These are phyloP conservation scores for Senna tora DNA, from an alignment of 306 rosid species.

Conservation along the genomic window DNA sequence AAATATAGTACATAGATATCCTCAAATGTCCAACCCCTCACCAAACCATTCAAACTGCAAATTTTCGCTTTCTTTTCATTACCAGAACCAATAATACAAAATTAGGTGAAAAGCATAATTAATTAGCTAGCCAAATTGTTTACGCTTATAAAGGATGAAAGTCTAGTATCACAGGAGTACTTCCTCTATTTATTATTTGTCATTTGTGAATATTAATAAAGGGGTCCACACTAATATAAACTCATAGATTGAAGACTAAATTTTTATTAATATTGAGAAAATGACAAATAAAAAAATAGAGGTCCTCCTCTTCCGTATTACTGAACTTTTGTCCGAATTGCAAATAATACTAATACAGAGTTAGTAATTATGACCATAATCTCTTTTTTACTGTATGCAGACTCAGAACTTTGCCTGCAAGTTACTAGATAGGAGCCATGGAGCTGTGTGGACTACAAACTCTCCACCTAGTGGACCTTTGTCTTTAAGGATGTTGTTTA, in stretches of 20 bases:
- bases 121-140: neutral
- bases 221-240: no score
- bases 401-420: constrained; percentile 71
- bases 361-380: constrained; percentile 13
- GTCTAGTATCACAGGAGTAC: no score
- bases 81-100: neutral
- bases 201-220: no score
- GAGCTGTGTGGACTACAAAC: constrained; percentile 79
- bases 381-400: constrained; percentile 45
- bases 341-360: neutral
- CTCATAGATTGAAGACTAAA: no score
- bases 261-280: no score
- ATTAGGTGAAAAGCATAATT: constrained; percentile 20
- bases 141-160: no score
- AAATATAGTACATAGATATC: neutral
- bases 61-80: neutral
- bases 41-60: neutral
- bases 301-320: no score
- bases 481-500: constrained; percentile 76
- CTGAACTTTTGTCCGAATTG: no score
- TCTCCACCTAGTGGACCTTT: constrained; percentile 83
- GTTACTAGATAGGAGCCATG: constrained; percentile 71
- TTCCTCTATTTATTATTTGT: no score
- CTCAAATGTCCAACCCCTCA: neutral
- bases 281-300: no score